These are phyloP conservation scores for Lactarius pseudohatsudake DNA, from an alignment of 768 basidiomycete species.

Conservation along the genomic window DNA sequence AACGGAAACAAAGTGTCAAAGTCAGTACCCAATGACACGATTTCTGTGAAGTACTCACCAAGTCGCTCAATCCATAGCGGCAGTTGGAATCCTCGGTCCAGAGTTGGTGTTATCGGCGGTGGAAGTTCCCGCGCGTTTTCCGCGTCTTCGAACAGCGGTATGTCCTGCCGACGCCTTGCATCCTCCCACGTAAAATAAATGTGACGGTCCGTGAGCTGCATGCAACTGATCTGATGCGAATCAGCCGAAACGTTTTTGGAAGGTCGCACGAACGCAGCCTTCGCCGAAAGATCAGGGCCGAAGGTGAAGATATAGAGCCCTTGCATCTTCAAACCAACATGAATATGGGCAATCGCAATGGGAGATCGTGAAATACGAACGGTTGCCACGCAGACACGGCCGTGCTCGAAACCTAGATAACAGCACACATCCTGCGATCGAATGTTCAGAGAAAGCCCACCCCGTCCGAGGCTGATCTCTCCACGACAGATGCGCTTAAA, in stretches of 20 bases:
- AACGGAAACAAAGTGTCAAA: not conserved
- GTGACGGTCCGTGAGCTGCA: slow-evolving; percentile 27
- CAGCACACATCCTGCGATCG: not conserved
- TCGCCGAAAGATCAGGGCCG: not conserved
- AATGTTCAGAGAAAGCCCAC: slow-evolving; percentile 4
- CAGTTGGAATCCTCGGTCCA: not conserved
- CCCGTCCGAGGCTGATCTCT: slow-evolving; percentile 8
- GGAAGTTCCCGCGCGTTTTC: not conserved
- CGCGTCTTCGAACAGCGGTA: slow-evolving; percentile 13
- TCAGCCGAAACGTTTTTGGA: not conserved
- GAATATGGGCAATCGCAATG: not conserved
- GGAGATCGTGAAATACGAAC: slow-evolving; percentile 11
- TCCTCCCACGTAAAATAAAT: slow-evolving; percentile 28
- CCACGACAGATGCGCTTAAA: slow-evolving; percentile 34
- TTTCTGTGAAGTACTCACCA: not conserved
- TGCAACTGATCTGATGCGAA: slow-evolving; percentile 10
- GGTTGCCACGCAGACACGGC: slow-evolving; percentile 25
- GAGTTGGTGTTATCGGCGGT: not conserved
- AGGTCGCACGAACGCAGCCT: slow-evolving; percentile 12
- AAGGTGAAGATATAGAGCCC: slow-evolving; percentile 23
- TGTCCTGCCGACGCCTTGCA: not conserved
- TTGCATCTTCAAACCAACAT: not conserved
- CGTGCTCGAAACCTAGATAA: slow-evolving; percentile 28
- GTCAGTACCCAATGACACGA: not conserved
- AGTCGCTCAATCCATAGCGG: not conserved